Evolutionary conservation across 2,329 filamentous ascomycete species (phyloP), one percentile per base, ranked within the genome.

Genomic region (Ophiostoma angusticollis): DNA sequence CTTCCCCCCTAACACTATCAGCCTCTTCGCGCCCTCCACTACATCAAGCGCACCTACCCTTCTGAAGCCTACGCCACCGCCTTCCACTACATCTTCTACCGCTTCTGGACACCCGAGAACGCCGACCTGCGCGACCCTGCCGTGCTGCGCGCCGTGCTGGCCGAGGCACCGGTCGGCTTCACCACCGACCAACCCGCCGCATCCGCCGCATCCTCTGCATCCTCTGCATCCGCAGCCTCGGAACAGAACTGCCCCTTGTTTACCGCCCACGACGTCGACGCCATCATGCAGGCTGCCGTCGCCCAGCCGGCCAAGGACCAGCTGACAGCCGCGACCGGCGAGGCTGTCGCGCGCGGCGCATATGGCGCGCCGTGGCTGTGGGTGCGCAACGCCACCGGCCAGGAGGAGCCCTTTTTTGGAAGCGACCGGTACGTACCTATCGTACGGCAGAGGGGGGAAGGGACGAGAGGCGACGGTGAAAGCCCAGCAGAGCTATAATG

Each of bases 291-390:
- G 3, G 72, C 67, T 0, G 64, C 69, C 0, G 58, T 52, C 6
- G 64, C 63, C 17, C 62, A 66, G 5, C 59, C 70, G 37, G 48
- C 52, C 41, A 65, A 63, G 49, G 49, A 53, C 18, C 40, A 42
- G 37, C 56, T 81, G 37, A 65, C 65, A 31, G 61, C 56, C 3
- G 67, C 67, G 31, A 86, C 81, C 14, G 64, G 72, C 43, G 65
- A 67, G 46, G 79, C 72, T 0, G 55, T 84, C 13, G 68, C 72
- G 27, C 62, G 61, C 35, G 83, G 82, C 0, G 83, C 82, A 0
- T 89, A 83, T 56, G 84, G 84, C 0, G 74, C 75, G 35, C 84
- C 84, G 2, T 89, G 83, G 82, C 64, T 83, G 44, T 78, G 75
- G 69, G 81, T 77, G 3, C 67, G 63, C 14, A 74, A 80, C 49